These are phyloP conservation scores for Fraxinus anomala DNA, from an alignment of 257 asterid genomes.

Conservation along the genomic window DNA sequence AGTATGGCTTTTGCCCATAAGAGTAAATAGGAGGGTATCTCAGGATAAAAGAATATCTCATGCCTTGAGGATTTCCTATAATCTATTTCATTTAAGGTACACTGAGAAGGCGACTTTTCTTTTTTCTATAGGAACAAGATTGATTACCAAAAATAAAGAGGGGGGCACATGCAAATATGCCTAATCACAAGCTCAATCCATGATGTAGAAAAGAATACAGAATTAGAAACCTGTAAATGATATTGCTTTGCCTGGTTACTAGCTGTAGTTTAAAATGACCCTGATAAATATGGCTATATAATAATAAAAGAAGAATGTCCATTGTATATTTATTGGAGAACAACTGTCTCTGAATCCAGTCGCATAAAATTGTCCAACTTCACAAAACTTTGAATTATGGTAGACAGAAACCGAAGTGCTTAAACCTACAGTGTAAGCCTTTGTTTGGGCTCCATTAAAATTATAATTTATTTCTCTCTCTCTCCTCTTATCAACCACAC, in stretches of 20 bases:
- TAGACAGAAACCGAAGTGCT: neutral
- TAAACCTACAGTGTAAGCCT: neutral
- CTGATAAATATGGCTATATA: neutral
- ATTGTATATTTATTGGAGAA: neutral
- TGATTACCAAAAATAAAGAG: neutral
- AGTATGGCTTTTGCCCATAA: neutral
- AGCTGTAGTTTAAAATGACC: neutral
- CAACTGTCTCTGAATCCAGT: neutral
- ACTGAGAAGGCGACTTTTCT: neutral
- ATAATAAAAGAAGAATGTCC: neutral
- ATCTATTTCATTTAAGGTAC: neutral
- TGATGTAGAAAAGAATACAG: neutral
- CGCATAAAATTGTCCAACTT: neutral
- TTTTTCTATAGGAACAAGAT: neutral
- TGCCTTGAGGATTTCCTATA: constrained; percentile 2
- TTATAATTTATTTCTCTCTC: too few relatives aligned
- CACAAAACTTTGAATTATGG: neutral
- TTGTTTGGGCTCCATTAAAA: too few relatives aligned
- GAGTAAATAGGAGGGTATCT: constrained; percentile 1
- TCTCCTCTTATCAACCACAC: too few relatives aligned
- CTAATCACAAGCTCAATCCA: neutral
- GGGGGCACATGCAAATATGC: neutral
- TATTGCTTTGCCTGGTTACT: neutral
- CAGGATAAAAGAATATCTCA: neutral
- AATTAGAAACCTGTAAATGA: neutral